Evolutionary conservation across 164 flowering plant species (phyloP).

Genomic region (Vitis vinifera): ASM3070453v1 NC_081814.1:5344501-5345000

Average conservation of each 20-base stretch:
- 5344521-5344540: neutral
- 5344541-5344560: neutral
- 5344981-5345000: constrained; percentile 67
- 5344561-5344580: constrained; percentile 20
- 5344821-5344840: no score
- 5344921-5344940: neutral
- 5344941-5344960: constrained; percentile 99
- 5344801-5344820: constrained; percentile 78
- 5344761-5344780: constrained; percentile 77
- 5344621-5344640: constrained; percentile 99
- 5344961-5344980: constrained; percentile 62
- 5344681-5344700: neutral
- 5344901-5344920: no score
- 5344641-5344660: no score
- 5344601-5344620: constrained; percentile 83
- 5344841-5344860: no score
- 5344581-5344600: constrained; percentile 89
- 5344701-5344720: neutral
- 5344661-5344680: neutral
- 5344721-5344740: constrained; percentile 93
- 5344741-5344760: constrained; percentile 86
- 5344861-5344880: no score
- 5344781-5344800: constrained; percentile 88
- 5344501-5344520: neutral
- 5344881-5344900: no score